Evolutionary conservation across 768 basidiomycete species (phyloP).

Genomic region (Rossbeevera mucosa): DNA sequence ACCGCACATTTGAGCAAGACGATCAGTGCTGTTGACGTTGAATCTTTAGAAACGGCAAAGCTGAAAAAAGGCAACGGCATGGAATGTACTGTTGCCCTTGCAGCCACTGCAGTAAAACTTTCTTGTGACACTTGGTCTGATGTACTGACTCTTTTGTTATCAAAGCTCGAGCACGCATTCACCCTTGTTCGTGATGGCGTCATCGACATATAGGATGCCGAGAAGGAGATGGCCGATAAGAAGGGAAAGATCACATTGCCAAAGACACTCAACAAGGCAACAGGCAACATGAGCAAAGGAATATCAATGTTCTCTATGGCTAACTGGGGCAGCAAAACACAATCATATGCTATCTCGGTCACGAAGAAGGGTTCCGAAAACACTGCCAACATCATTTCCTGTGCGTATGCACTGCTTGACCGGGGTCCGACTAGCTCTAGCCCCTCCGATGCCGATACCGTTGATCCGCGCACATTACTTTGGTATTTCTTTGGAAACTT

Average conservation of each 20-base stretch:
- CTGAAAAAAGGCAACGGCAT: neutral
- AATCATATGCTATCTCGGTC: neutral
- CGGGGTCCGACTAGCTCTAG: neutral
- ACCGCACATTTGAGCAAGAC: slow-evolving; percentile 1
- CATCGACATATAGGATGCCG: neutral
- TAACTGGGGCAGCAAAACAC: slow-evolving; percentile 1
- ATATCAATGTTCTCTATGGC: neutral
- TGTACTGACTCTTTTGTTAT: neutral
- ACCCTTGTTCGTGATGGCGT: neutral
- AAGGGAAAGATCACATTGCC: neutral
- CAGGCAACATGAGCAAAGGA: slow-evolving; percentile 4
- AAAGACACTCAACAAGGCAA: slow-evolving; percentile 2
- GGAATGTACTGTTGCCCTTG: neutral
- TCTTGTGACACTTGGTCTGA: neutral
- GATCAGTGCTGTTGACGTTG: neutral
- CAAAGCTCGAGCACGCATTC: neutral
- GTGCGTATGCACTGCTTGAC: neutral
- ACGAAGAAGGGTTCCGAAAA: neutral
- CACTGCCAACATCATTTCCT: neutral
- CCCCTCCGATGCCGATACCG: neutral
- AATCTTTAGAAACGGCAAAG: neutral
- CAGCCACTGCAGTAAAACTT: neutral
- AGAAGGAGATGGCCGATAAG: slow-evolving; percentile 5
- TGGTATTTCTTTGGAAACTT: neutral
- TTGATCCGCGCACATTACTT: neutral